phyloP scores from a whole-genome alignment of 2,329 filamentous ascomycete species.

The Beauveria bassiana region DNA sequence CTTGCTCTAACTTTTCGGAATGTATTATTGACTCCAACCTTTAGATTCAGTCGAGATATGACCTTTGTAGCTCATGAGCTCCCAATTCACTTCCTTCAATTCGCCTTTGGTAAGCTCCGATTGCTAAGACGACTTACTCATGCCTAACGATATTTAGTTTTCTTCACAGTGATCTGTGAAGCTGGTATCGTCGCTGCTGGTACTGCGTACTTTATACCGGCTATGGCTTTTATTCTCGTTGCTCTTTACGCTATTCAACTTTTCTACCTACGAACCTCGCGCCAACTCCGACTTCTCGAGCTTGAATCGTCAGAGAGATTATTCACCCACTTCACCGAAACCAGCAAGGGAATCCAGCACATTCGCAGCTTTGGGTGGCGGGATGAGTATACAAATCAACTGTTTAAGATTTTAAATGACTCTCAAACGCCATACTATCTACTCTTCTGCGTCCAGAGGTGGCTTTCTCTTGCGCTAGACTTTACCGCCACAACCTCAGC shows the following conservation, averaged over 20 bases:
- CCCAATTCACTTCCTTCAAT: neutral
- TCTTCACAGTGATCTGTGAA: too few species aligned
- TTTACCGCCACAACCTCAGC: conserved; percentile 13
- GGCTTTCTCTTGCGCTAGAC: conserved; percentile 11
- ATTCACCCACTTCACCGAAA: too few species aligned
- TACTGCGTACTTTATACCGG: too few species aligned
- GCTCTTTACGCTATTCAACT: too few species aligned
- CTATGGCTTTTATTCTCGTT: too few species aligned
- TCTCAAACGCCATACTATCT: neutral
- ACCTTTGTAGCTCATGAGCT: neutral
- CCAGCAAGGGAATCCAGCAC: too few species aligned
- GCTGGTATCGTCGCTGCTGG: too few species aligned
- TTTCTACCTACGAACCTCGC: too few species aligned
- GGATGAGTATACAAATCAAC: too few species aligned
- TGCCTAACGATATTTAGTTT: conserved; percentile 20
- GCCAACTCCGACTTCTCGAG: too few species aligned
- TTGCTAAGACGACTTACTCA: conserved; percentile 22
- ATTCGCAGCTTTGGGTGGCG: too few species aligned
- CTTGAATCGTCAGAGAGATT: too few species aligned
- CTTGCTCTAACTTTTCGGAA: neutral
- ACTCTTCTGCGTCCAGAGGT: neutral
- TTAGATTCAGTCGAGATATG: conserved; percentile 8
- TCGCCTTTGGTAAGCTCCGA: neutral
- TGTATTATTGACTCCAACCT: neutral
- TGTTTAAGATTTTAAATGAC: neutral